Evolutionary conservation across 129 eudicot species (phyloP).

Genomic region (Silybum marianum): DNA sequence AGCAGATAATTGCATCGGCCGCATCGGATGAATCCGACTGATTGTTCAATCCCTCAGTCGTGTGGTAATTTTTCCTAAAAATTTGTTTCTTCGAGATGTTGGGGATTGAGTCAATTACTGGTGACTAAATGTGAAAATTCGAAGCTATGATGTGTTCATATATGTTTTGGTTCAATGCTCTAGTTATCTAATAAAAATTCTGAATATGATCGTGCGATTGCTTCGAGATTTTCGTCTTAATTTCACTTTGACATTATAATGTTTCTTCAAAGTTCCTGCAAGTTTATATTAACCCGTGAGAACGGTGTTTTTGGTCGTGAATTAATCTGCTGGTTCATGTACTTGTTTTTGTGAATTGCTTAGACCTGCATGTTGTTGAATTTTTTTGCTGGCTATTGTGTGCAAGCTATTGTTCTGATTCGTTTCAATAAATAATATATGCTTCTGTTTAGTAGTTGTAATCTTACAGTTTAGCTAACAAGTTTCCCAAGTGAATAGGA

Average conservation of each 20-base stretch:
- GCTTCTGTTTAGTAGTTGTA: neutral
- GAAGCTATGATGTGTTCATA: conserved; percentile 19
- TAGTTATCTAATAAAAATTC: conserved; percentile 13
- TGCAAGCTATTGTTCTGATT: neutral
- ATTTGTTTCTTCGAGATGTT: conserved; percentile 19
- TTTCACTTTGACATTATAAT: neutral
- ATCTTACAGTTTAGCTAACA: neutral
- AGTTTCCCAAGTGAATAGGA: neutral
- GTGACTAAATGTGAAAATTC: conserved; percentile 19
- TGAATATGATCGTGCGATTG: neutral
- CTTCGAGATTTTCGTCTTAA: conserved; percentile 1
- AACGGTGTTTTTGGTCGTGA: conserved; percentile 8
- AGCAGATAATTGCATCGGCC: conserved; percentile 9
- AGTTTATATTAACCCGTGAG: conserved; percentile 12
- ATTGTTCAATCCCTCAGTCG: conserved; percentile 8
- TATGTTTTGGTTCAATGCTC: conserved; percentile 14
- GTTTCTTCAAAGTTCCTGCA: conserved; percentile 15
- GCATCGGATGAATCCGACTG: conserved; percentile 39
- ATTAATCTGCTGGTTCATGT: neutral
- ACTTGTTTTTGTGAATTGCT: neutral
- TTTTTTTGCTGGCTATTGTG: conserved; percentile 5
- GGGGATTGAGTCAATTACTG: conserved; percentile 5
- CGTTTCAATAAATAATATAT: neutral
- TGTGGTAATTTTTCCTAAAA: conserved; percentile 7
- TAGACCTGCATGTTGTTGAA: conserved; percentile 18